Evolutionary conservation across 257 asterid species (phyloP).

Genomic region (Nicotiana knightiana): DNA sequence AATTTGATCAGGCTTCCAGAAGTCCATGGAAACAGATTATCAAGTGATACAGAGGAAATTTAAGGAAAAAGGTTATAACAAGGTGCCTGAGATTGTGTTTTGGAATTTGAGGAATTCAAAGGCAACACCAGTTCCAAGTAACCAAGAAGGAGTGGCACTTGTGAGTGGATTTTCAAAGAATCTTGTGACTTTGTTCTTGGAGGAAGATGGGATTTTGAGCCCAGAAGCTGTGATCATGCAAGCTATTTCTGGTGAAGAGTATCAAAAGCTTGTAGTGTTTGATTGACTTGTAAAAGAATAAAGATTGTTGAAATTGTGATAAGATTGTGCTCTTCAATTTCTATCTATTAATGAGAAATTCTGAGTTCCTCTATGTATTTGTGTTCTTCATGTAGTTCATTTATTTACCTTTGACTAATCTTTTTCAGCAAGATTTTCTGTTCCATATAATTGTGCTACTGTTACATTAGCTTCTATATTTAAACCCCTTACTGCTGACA

Average conservation of each 20-base stretch:
- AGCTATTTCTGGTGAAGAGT: not conserved
- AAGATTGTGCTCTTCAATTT: not conserved
- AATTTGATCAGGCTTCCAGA: not conserved
- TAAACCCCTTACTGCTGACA: not conserved
- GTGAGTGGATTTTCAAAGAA: slow-evolving; percentile 3
- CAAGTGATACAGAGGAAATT: not conserved
- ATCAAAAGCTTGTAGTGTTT: not conserved
- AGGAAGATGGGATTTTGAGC: not conserved
- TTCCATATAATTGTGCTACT: not conserved
- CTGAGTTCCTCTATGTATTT: not conserved
- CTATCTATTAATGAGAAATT: not conserved
- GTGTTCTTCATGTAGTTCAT: not conserved
- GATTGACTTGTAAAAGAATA: not conserved
- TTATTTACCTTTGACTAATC: no score
- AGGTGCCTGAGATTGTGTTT: not conserved
- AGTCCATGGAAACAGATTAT: not conserved
- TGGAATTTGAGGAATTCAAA: slow-evolving; percentile 2
- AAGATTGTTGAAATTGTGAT: not conserved
- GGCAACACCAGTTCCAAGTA: slow-evolving; percentile 8
- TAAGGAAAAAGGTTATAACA: not conserved
- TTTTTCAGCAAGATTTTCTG: no score
- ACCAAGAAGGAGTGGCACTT: not conserved
- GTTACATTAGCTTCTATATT: not conserved
- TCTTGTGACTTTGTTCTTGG: not conserved
- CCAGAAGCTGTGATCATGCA: not conserved